phyloP scores from a whole-genome alignment of 192 early-diverging fungal species.

The Phycomyces nitens region DNA sequence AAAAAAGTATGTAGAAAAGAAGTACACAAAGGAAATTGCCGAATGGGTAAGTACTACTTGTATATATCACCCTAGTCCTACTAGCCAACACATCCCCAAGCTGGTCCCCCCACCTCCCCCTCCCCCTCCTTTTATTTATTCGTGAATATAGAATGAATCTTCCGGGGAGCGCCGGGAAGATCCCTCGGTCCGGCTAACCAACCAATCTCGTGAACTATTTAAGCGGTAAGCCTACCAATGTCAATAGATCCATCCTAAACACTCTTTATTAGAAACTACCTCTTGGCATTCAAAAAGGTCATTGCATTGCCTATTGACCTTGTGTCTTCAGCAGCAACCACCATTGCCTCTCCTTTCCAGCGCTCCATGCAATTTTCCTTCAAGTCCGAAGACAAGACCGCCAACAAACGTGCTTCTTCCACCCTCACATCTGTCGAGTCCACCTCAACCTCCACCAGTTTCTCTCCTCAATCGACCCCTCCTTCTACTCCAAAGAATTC shows the following conservation, averaged over 20 bases:
- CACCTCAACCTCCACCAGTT: constrained; percentile 5
- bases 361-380: not conserved
- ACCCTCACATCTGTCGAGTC: not conserved
- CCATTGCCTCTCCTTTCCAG: constrained; percentile 29
- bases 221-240: constrained; percentile 22
- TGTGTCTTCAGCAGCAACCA: constrained; percentile 35
- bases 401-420: not conserved
- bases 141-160: constrained; percentile 8
- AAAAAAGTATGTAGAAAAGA: constrained; percentile 52
- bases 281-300: constrained; percentile 52
- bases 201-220: constrained; percentile 32
- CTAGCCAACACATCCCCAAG: not conserved
- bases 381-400: constrained; percentile 2
- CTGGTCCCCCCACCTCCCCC: no score
- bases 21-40: constrained; percentile 57
- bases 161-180: constrained; percentile 11
- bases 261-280: constrained; percentile 38
- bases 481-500: constrained; percentile 23
- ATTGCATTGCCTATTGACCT: constrained; percentile 42
- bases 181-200: constrained; percentile 19
- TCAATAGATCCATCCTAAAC: not conserved
- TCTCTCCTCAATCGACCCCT: constrained; percentile 14
- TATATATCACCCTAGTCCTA: no score
- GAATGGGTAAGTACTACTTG: constrained; percentile 50
- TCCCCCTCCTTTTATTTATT: not conserved